These are phyloP conservation scores for Eucalyptus erythrocorys DNA, from an alignment of 345 rosid genomes.

Conservation along the genomic window DNA sequence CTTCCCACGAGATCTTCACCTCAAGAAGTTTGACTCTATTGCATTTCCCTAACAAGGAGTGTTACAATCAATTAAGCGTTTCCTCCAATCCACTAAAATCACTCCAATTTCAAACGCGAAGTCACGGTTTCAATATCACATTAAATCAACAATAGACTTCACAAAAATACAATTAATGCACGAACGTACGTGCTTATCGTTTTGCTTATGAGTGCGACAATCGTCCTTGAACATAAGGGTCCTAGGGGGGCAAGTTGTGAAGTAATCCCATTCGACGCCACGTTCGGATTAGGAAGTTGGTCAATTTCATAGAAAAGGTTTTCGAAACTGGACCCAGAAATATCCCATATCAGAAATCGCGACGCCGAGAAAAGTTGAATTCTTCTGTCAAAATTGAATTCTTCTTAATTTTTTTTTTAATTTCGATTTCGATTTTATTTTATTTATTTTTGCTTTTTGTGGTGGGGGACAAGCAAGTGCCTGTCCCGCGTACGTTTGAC, in stretches of 20 bases:
- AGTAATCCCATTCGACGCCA: accelerated
- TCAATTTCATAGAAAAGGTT: background rate
- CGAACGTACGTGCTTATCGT: accelerated
- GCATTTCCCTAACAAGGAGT: background rate
- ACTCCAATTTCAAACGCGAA: accelerated
- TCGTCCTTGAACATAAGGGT: background rate
- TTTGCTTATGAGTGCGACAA: background rate
- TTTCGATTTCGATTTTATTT: background rate
- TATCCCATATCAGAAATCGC: accelerated
- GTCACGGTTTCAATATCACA: accelerated
- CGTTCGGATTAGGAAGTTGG: accelerated
- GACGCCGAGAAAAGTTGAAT: background rate
- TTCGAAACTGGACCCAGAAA: background rate
- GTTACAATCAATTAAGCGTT: background rate
- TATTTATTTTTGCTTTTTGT: background rate
- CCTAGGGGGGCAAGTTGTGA: background rate
- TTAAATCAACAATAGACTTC: background rate
- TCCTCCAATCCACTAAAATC: background rate
- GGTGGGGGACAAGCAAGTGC: background rate
- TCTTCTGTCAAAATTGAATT: background rate
- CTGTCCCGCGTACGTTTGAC: background rate
- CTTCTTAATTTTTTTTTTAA: background rate
- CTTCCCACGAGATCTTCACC: accelerated
- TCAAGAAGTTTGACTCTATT: background rate
- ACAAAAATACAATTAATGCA: background rate